Evolutionary conservation across 495 filamentous ascomycete genomes (phyloP), one percentile per base, ranked within the genome.

Genomic region (Geopyxis carbonaria): DNA sequence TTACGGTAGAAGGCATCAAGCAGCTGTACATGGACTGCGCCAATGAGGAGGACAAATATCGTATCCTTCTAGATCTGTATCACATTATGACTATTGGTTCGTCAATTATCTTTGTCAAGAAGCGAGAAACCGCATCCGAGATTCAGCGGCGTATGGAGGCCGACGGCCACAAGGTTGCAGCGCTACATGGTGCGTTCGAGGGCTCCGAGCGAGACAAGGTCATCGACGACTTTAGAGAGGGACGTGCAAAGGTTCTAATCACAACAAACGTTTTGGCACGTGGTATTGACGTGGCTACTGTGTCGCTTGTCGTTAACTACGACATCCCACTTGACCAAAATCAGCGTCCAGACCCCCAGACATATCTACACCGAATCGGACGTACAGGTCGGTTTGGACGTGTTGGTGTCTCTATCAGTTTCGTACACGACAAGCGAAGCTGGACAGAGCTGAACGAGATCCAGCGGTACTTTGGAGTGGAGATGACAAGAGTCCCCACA

Each of bases 281-380:
- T 51, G 89, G 89, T 48, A 94, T 97, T 45, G 89, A 97, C 59
- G 86, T 97, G 8, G 82, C 84, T 22, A 84, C 85, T n/a, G 89
- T 97, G 1, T 91, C 84, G 18, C 83, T 97, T 70, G 89, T 97
- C 24, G 77, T 97, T 63, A 97, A 97, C 63, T 97, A 95, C 60
- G 76, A 76, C 46, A 70, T 76, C 34, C 72, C 72, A 2, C 73
- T 72, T 60, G 42, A 29, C 8, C 11, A 5, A 13, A 60, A 65
- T 21, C 34, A 37, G 3, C 60, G 61, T 45, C 72, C 83, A 1
- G 89, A 97, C 51, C 69, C 70, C 18, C 84, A 94, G 60, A 95
- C 91, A 2, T 97, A 97, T 57, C 78, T 97, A 23, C 89, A 97
- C 69, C 80, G 89, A 55, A 97, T 97, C 52, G 89, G 89, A 43